Base-by-base conservation (phyloP, 1,284 basidiomycete genomes). In the Ustilago lituana region DNA sequence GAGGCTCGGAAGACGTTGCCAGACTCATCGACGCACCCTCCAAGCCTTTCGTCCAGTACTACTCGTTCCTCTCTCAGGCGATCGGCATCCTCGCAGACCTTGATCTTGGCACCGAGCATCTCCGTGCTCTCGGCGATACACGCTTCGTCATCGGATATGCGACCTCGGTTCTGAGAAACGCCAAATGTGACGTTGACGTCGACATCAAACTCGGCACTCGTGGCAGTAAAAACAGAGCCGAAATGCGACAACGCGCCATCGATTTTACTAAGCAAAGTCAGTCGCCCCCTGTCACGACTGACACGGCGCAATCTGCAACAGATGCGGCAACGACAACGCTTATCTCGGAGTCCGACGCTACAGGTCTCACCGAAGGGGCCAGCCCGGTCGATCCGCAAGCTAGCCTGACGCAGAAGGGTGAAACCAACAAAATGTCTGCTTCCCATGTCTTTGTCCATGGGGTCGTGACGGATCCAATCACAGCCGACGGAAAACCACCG, bases 91-190 rank as follows among this genome's bases (percentile, higher is more conserved):
- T 96, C 88, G 93, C 94, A 9, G 94, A 98, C 75, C 76, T 94
- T 24, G 84, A 83, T 50, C 57, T 83, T 15, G 86, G 92, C 15
- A 97, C 94, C 0, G 94, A 97, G 59, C 84, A 91, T 74, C 82
- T 94, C 40, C 88, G 95, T 3, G 96, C 92, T 89, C 89, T 98
- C 87, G 95, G 95, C n/a, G 91, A 93, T 79, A 85, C 87, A 8
- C 89, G 95, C 2, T 98, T 98, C 83, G 79, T 91, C n/a, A 85
- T 89, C 49, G 94, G 94, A 4, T 90, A 89, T 80, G 77, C 97
- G 2, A 86, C 88, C 49, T 73, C 73, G 19, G 77, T 76, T 12
- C 19, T 81, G 14, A 52, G 58, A 20, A 80, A 81, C 36, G 58
- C 54, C 27, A 58, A 52, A 19, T 79, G 78, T 50, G 64, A 73